A percentile compares a stretch with the other conserved stretches of the same genome.
Evolutionary conservation across 2,329 filamentous ascomycete species (phyloP).

Genomic region (Fusarium sp.): DNA sequence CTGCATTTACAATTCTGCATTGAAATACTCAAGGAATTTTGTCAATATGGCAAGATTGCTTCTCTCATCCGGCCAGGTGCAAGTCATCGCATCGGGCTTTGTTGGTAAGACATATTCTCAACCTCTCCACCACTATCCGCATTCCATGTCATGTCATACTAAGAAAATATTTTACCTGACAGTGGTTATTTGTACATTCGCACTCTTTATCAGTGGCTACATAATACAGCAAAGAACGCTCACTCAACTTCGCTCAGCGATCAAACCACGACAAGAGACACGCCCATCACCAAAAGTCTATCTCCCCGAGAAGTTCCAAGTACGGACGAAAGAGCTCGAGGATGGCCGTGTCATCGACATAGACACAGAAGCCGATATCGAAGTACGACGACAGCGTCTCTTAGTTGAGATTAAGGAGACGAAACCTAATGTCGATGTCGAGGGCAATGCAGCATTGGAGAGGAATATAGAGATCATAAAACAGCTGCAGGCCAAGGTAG

Average conservation of each 20-base stretch:
- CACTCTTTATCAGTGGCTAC: slow-evolving; percentile 90
- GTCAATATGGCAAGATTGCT: slow-evolving; percentile 60
- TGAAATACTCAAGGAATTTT: background rate
- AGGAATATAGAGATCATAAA: slow-evolving; percentile 51
- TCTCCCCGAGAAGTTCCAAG: slow-evolving; percentile 63
- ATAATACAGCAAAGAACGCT: slow-evolving; percentile 88
- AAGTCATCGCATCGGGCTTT: slow-evolving; percentile 71
- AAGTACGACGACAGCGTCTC: slow-evolving; percentile 43
- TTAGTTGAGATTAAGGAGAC: slow-evolving; percentile 53
- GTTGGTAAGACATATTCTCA: slow-evolving; percentile 65
- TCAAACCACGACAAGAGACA: slow-evolving; percentile 61
- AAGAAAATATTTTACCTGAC: background rate
- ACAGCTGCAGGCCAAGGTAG: slow-evolving; percentile 48
- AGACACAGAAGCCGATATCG: slow-evolving; percentile 51
- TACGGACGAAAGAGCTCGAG: slow-evolving; percentile 58
- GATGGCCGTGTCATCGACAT: slow-evolving; percentile 59
- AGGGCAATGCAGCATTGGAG: slow-evolving; percentile 27
- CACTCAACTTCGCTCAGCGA: slow-evolving; percentile 78
- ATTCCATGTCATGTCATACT: slow-evolving; percentile 32
- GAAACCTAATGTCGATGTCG: slow-evolving; percentile 40
- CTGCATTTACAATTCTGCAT: background rate
- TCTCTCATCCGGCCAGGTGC: slow-evolving; percentile 77
- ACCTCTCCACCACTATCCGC: slow-evolving; percentile 20
- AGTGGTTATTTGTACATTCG: slow-evolving; percentile 82
- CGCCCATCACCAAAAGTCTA: slow-evolving; percentile 60